A percentile compares a stretch with the other conserved stretches of the same genome.
phyloP scores from a whole-genome alignment of 148 eudicot species.

The Rhododendron molle region DNA sequence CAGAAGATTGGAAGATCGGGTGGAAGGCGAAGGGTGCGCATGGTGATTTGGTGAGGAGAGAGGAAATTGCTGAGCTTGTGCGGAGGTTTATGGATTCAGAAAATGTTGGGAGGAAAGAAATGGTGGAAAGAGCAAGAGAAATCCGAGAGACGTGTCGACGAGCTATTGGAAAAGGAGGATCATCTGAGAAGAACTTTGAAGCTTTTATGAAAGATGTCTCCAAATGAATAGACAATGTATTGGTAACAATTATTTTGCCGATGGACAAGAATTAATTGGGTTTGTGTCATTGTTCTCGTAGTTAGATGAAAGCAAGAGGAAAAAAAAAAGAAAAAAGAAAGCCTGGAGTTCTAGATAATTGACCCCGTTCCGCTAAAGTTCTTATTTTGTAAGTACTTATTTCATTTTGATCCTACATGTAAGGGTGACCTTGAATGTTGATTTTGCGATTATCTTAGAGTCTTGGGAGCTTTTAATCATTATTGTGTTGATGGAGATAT shows the following conservation, averaged over 20 bases:
- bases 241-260: neutral
- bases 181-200: slow-evolving; percentile 2
- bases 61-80: slow-evolving; percentile 16
- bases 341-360: too few species aligned
- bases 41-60: slow-evolving; percentile 23
- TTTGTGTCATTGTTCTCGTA: neutral
- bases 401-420: neutral
- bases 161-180: slow-evolving; percentile 26
- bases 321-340: too few species aligned
- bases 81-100: slow-evolving; percentile 34
- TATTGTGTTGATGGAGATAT: too few species aligned
- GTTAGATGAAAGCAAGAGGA: neutral
- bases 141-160: slow-evolving; percentile 7
- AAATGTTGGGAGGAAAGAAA: slow-evolving; percentile 19
- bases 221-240: neutral
- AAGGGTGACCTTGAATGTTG: too few species aligned
- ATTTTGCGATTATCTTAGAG: too few species aligned
- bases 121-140: slow-evolving; percentile 12
- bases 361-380: too few species aligned
- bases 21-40: slow-evolving; percentile 23
- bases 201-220: slow-evolving; percentile 11
- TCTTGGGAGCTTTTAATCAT: too few species aligned
- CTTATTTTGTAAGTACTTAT: too few species aligned
- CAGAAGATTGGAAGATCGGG: slow-evolving; percentile 41
- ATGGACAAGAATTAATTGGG: neutral